Conservation (phyloP, 2,329 filamentous ascomycete genomes). For the Monosporascus ibericus region DNA sequence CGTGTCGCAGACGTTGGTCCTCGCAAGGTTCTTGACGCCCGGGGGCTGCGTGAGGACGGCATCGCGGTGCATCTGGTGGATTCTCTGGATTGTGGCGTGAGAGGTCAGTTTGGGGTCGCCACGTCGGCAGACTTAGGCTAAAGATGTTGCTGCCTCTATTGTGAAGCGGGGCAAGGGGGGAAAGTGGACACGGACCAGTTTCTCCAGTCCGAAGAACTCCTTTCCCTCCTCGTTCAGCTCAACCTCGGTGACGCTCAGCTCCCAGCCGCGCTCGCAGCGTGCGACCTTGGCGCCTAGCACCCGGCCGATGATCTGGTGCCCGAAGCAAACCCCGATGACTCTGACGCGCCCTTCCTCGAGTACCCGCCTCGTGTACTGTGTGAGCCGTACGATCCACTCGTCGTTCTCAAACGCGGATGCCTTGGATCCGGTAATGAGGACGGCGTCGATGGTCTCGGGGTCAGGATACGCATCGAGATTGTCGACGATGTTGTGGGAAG, state of each 20-base stretch:
- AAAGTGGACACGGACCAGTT: conserved; percentile 35
- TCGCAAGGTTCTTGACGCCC: conserved; percentile 57
- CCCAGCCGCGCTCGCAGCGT: conserved; percentile 67
- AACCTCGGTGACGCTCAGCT: conserved; percentile 68
- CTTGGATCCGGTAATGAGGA: conserved; percentile 74
- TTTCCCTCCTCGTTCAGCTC: conserved; percentile 63
- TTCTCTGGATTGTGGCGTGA: conserved; percentile 37
- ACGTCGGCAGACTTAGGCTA: too few species aligned
- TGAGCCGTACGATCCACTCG: conserved; percentile 70
- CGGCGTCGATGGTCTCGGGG: conserved; percentile 69
- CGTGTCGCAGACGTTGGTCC: conserved; percentile 61
- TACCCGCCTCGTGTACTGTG: conserved; percentile 58
- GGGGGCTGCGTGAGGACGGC: conserved; percentile 60
- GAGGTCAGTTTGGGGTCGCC: neutral
- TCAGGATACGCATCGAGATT: conserved; percentile 62
- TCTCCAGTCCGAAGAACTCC: conserved; percentile 63
- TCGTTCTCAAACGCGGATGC: conserved; percentile 67
- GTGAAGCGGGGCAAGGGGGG: neutral
- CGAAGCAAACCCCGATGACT: conserved; percentile 79
- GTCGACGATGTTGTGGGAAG: conserved; percentile 65
- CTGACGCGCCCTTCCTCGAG: conserved; percentile 57
- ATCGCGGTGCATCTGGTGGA: conserved; percentile 87
- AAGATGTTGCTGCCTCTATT: too few species aligned
- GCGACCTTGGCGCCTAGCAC: conserved; percentile 64
- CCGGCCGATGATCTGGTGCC: conserved; percentile 76